Base-by-base conservation (phyloP, 208 protist genomes). In the Leishmania turanica region DNA sequence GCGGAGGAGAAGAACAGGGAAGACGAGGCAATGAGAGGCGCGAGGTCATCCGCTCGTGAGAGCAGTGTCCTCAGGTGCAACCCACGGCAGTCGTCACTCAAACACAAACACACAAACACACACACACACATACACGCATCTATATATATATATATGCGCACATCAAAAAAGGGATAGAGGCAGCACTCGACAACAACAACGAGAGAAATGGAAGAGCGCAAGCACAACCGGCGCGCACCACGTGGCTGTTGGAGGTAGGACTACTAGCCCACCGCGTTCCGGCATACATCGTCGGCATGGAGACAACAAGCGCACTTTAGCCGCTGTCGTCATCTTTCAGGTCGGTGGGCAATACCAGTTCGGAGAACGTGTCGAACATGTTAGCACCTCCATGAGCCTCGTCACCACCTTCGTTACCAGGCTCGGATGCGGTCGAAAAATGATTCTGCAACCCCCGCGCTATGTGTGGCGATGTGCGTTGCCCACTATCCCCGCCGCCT, bases 281-380 rank as follows among this genome's bases (percentile, higher is more conserved):
- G 3, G 17, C 45, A 73, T n/a, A 17, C 69, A 51, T 19, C 11
- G 45, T 27, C 4, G 72, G 53, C 9, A 62, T 27, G 31, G 53
- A 42, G 31, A 37, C 24, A 76, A 62, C 53, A 76, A 37, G 21
- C 34, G 17, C 3, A 24, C 40, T 42, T 51, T 72, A 54, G 58
- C 83, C 60, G 13, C 75, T 49, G 5, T 77, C 66, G 17, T 79
- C 64, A 31, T 54, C 62, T 54, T 51, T 68, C 21, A 73, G 49
- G 8, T 45, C 78, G 21, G 64, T 31, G 19, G 78, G 47, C 27
- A 82, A 49, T 51, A 83, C 62, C 51, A 92, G 84, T 54, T 90
- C 84, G 42, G 87, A 83, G 74, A 78, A 92, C 17, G 89, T 92
- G 73, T 92, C 89, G 62, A 89, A 92, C 19, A 84, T 92, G 27